Base-by-base conservation (phyloP, 2,329 filamentous ascomycete genomes). In the Alternaria angustiovoidea region DNA sequence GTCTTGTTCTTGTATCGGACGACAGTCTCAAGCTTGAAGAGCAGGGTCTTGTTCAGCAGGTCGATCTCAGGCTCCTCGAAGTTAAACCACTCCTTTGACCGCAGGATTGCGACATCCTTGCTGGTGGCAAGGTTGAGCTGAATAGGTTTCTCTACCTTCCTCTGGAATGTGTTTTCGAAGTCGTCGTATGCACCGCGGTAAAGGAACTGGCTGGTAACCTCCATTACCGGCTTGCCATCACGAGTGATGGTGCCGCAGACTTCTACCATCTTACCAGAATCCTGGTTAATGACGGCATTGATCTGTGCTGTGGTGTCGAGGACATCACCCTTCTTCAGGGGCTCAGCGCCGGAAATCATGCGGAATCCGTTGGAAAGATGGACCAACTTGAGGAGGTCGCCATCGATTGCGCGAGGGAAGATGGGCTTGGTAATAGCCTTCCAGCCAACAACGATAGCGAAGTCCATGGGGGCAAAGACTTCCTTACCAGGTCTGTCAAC, bases 351-450 rank as follows among this genome's bases (percentile, higher is more conserved):
- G 30, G 95, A 94, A 68, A 98, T 87, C 95, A 99, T 99, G 73
- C 95, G 91, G 89, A 98, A 99, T 64, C 92, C 90, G 79, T 99
- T 99, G 49, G 95, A 98, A 63, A 99, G 82, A 81, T 99, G 95
- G 12, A 99, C 94, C 54, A 99, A 88, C 83, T 96, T 97, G 63
- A 99, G 86, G 54, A 99, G 84, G 76, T 99, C 95, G 67, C 96
- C 95, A 71, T 99, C 95, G 72, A 99, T 98, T 63, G 89, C 92
- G 69, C 93, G 90, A 66, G 95, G 95, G 86, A 99, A 99, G 80
- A 99, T 99, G 14, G 95, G 95, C 86, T 98, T 98, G 11, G 94
- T 99, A 75, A 99, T 99, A 43, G 95, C 95, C 83, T 99, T 98
- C 94, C 94, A 97, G 64, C 94, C 94, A 51, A 96, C 91, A n/a